These are phyloP conservation scores for Gentiana dahurica DNA, from an alignment of 257 asterid genomes.

Conservation along the genomic window DNA sequence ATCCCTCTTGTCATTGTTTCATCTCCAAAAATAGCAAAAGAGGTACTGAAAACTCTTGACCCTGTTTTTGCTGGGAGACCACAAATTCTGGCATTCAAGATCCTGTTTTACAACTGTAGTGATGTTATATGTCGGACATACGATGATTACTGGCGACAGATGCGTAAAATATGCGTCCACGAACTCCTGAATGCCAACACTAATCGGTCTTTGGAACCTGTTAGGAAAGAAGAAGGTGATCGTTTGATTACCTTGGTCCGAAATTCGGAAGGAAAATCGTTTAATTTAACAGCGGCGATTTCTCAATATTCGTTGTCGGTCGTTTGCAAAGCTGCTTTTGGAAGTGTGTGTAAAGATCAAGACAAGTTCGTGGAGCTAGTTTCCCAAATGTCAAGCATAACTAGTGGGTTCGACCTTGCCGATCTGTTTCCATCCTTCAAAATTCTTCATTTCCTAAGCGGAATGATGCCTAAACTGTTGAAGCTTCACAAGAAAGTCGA, in stretches of 20 bases:
- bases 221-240: not conserved
- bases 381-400: not conserved
- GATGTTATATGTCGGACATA: not conserved
- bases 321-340: not conserved
- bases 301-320: not conserved
- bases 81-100: not conserved
- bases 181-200: conserved; percentile 3
- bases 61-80: conserved; percentile 16
- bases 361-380: not conserved
- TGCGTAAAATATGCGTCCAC: conserved; percentile 9
- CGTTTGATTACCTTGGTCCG: not conserved
- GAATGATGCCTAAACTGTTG: not conserved
- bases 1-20: conserved; percentile 4
- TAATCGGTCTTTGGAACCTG: not conserved
- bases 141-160: conserved; percentile 10
- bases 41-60: conserved; percentile 15
- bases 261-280: not conserved
- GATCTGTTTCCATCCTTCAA: conserved; percentile 2
- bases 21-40: conserved; percentile 6
- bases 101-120: conserved; percentile 3
- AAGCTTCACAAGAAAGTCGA: not conserved
- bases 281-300: not conserved
- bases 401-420: not conserved
- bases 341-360: not conserved
- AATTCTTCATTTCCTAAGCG: conserved; percentile 1